These are phyloP conservation scores for Centella asiatica DNA, from an alignment of 129 eudicot genomes.

Conservation along the genomic window DNA sequence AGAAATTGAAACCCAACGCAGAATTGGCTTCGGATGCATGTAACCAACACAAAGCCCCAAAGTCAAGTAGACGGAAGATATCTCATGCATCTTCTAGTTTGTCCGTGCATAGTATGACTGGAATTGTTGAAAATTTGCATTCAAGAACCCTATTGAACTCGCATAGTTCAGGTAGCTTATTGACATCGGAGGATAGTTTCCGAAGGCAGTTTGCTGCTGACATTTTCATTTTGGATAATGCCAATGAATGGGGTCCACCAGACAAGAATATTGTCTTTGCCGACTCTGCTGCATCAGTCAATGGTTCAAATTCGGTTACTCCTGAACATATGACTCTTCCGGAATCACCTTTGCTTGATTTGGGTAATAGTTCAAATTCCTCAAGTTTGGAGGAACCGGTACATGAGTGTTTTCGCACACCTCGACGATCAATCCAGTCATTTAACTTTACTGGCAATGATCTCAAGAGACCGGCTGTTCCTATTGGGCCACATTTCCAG, in stretches of 20 bases:
- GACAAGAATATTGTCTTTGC: constrained; percentile 10
- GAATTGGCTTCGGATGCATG: constrained; percentile 10
- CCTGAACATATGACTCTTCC: constrained; percentile 11
- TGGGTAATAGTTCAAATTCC: constrained; percentile 3
- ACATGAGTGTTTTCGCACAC: constrained; percentile 8
- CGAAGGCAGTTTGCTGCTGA: constrained; percentile 15
- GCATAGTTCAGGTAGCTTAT: constrained; percentile 22
- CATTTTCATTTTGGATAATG: constrained; percentile 9
- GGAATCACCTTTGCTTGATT: constrained; percentile 12
- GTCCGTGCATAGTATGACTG: constrained; percentile 19
- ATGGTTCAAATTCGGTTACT: constrained; percentile 25
- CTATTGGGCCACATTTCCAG: constrained; percentile 62
- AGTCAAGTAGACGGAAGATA: constrained; percentile 14
- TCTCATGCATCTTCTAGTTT: constrained; percentile 26
- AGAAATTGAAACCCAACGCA: constrained; percentile 15
- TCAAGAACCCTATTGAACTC: constrained; percentile 8
- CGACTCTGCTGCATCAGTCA: constrained; percentile 31
- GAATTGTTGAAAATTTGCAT: constrained; percentile 5
- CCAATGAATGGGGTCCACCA: background rate
- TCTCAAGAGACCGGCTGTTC: constrained; percentile 32
- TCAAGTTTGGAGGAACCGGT: constrained; percentile 2
- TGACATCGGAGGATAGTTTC: constrained; percentile 20
- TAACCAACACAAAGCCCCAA: constrained; percentile 4
- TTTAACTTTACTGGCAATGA: constrained; percentile 17
- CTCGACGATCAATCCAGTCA: constrained; percentile 18